phyloP scores from a whole-genome alignment of 1,284 basidiomycete genomes.

The Athelia psychrophila region DNA sequence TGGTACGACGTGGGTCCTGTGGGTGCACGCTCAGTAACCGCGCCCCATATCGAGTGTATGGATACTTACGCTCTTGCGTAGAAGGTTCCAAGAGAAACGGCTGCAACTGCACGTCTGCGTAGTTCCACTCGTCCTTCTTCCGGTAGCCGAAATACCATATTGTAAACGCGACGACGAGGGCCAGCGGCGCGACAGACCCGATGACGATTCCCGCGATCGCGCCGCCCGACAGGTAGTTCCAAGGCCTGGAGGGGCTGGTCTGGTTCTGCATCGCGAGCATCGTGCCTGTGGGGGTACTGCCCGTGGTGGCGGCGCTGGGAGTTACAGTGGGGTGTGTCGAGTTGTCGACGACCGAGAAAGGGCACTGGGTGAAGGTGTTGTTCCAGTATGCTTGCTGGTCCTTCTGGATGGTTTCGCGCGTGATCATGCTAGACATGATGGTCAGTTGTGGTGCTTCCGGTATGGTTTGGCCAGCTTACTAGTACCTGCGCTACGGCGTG shows the following conservation, averaged over 20 bases:
- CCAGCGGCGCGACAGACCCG: not conserved
- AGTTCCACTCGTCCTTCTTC: too few relatives aligned
- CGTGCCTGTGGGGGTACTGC: not conserved
- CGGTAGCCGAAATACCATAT: not conserved
- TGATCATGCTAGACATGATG: not conserved
- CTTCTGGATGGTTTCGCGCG: constrained; percentile 1
- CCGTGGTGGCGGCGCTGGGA: not conserved
- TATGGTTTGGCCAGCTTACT: too few relatives aligned
- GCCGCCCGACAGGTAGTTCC: not conserved
- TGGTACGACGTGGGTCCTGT: too few relatives aligned
- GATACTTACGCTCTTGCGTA: too few relatives aligned
- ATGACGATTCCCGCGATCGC: not conserved
- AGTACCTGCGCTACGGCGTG: too few relatives aligned
- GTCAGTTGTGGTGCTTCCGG: too few relatives aligned
- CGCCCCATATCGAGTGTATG: too few relatives aligned
- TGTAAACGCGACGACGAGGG: not conserved
- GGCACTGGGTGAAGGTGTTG: constrained; percentile 14
- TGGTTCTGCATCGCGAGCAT: not conserved
- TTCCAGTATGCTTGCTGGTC: not conserved
- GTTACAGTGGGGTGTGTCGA: not conserved
- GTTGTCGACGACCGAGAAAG: not conserved
- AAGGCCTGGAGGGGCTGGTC: not conserved
- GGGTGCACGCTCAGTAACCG: too few relatives aligned
- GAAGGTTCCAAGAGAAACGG: too few relatives aligned
- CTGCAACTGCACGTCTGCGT: too few relatives aligned